Conservation (phyloP, 305 asterid species). For the Fraxinus latifolia region DNA sequence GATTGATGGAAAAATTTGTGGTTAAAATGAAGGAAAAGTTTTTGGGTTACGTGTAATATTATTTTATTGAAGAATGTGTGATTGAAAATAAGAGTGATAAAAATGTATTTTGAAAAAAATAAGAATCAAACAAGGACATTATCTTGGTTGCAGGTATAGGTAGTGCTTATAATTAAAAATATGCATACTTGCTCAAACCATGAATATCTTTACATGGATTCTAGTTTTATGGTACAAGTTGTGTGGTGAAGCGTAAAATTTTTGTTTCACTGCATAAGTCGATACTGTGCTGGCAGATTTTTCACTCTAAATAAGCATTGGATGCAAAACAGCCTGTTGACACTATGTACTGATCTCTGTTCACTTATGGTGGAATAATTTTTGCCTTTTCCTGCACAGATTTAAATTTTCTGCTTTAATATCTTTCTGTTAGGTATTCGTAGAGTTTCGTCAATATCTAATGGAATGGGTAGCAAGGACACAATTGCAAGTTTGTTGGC, state of each 20-base stretch:
- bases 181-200: neutral
- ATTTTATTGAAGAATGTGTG: no score
- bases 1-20: no score
- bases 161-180: neutral
- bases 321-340: neutral
- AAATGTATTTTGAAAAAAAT: no score
- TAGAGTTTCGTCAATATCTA: slow-evolving; percentile 66
- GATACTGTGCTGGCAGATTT: neutral
- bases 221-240: neutral
- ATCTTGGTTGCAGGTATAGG: neutral
- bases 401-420: slow-evolving; percentile 9
- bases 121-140: no score
- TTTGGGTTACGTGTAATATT: no score
- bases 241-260: neutral
- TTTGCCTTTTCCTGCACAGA: neutral
- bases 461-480: slow-evolving; percentile 71
- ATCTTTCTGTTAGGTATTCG: slow-evolving; percentile 52
- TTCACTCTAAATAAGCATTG: slow-evolving; percentile 17
- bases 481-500: slow-evolving; percentile 89
- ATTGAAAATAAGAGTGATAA: no score
- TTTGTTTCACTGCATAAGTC: neutral
- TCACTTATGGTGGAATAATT: neutral
- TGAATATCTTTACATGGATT: neutral
- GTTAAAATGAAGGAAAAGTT: no score
- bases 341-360: neutral